Evolutionary conservation across 1,284 basidiomycete species (phyloP), one percentile per base, ranked within the genome.

Genomic region (Sanguinoderma infundibulare): DNA sequence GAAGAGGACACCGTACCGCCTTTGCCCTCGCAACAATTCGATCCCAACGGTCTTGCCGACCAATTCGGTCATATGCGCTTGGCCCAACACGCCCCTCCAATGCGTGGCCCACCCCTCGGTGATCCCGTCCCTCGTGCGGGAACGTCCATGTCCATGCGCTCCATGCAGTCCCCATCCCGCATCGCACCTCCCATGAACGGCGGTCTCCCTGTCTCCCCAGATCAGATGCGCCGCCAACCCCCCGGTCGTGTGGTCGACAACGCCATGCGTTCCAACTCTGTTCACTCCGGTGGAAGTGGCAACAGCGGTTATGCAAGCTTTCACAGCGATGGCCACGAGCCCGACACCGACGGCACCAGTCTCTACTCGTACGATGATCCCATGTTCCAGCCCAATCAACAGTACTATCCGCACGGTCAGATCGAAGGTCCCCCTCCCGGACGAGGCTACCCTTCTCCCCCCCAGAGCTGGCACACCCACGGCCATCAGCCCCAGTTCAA

Each of bases 141-240:
- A 32, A 85, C 85, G 20, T 81, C 83, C 15, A 82, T 84, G 81
- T 86, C 85, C 24, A 74, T 79, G 65, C 77, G 75, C 52, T 74
- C 64, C 22, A 65, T 80, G 65, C 77, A 75, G 57, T 70, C 70
- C 49, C 71, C 73, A 5, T 68, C 73, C 39, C 67, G 70, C 36
- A 72, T 64, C 58, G 62, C 53, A 24, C 68, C 61, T 35, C 68
- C 65, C 52, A 35, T 56, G 39, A 47, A 46, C 28, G 64, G 64
- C 39, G 61, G 70, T 53, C 68, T 71, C 28, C 67, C 70, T 17
- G 56, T 66, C 6, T 63, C 70, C 38, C 71, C 74, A 38, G 67
- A 70, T 17, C 62, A 60, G 15, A 59, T 67, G 55, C 61, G 67
- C 24, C 65, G 69, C 17, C 59, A 64, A 32, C 70, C 69, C 10